phyloP scores from a whole-genome alignment of 2,329 filamentous ascomycete genomes.

The Fusarium falciforme region DNA sequence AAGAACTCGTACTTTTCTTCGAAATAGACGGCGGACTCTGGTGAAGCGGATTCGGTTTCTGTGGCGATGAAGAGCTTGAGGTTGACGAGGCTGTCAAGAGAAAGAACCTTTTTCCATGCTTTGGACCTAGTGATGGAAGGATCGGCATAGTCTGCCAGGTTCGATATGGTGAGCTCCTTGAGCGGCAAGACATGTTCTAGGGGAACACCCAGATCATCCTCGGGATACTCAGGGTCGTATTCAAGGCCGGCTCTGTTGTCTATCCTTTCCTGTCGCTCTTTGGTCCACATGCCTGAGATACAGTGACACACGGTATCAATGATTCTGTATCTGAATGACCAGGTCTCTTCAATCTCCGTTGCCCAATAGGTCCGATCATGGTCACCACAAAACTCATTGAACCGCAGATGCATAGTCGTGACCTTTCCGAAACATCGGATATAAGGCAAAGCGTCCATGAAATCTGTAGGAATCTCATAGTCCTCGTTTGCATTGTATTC shows the following conservation, averaged over 20 bases:
- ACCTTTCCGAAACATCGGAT: neutral
- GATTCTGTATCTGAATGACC: conserved; percentile 11
- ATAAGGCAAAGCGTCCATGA: conserved; percentile 26
- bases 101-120: conserved; percentile 2
- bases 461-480: neutral
- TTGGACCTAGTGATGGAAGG: neutral
- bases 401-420: conserved; percentile 7
- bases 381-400: conserved; percentile 6
- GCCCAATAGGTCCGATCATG: fast-evolving
- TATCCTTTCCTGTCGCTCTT: neutral
- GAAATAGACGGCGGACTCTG: neutral
- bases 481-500: neutral
- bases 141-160: conserved; percentile 19
- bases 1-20: neutral
- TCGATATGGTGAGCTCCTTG: conserved; percentile 14
- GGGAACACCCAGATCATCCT: neutral
- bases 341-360: neutral
- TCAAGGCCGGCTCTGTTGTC: neutral
- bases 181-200: neutral
- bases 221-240: neutral
- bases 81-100: neutral
- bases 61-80: conserved; percentile 9
- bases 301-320: conserved; percentile 21
- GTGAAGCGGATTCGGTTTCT: neutral
- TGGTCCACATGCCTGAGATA: conserved; percentile 15